phyloP scores from a whole-genome alignment of 2,329 filamentous ascomycete genomes.

The Pleomassaria siparia region DNA sequence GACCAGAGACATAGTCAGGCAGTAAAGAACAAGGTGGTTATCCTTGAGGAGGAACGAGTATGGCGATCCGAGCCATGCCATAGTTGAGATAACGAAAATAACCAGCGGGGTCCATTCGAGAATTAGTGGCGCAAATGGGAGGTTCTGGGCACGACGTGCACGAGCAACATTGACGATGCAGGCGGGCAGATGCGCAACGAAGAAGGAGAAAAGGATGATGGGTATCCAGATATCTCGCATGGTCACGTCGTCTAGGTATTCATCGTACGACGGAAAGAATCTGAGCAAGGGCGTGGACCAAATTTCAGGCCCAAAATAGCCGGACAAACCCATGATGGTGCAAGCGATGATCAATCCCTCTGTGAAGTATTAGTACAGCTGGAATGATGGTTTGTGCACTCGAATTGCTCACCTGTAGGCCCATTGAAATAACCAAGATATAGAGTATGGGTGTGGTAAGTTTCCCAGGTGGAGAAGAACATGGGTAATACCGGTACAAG shows the following conservation, averaged over 20 bases:
- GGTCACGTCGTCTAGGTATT: slow-evolving; percentile 70
- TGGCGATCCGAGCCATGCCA: slow-evolving; percentile 86
- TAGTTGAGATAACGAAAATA: slow-evolving; percentile 73
- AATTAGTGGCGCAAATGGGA: slow-evolving; percentile 80
- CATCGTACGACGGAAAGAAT: slow-evolving; percentile 39
- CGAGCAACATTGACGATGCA: slow-evolving; percentile 84
- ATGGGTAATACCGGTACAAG: slow-evolving; percentile 90
- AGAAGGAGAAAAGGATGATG: slow-evolving; percentile 49
- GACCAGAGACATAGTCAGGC: slow-evolving; percentile 91
- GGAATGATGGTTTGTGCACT: not conserved
- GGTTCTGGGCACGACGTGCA: slow-evolving; percentile 70
- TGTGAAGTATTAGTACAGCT: slow-evolving; percentile 17
- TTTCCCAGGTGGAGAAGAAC: slow-evolving; percentile 99
- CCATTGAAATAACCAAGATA: slow-evolving; percentile 97
- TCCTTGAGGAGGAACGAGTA: slow-evolving; percentile 78
- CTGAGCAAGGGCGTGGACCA: slow-evolving; percentile 77
- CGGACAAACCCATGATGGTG: slow-evolving; percentile 80
- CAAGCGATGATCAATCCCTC: slow-evolving; percentile 92
- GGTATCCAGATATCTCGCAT: slow-evolving; percentile 87
- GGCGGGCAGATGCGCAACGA: slow-evolving; percentile 73
- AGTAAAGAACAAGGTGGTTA: slow-evolving; percentile 90
- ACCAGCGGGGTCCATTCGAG: slow-evolving; percentile 92
- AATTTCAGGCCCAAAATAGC: slow-evolving; percentile 83
- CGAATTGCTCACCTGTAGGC: slow-evolving; percentile 66
- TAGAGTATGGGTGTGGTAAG: slow-evolving; percentile 95